These are phyloP conservation scores for Quercus rubra DNA, from an alignment of 306 rosid species.

Conservation along the genomic window DNA sequence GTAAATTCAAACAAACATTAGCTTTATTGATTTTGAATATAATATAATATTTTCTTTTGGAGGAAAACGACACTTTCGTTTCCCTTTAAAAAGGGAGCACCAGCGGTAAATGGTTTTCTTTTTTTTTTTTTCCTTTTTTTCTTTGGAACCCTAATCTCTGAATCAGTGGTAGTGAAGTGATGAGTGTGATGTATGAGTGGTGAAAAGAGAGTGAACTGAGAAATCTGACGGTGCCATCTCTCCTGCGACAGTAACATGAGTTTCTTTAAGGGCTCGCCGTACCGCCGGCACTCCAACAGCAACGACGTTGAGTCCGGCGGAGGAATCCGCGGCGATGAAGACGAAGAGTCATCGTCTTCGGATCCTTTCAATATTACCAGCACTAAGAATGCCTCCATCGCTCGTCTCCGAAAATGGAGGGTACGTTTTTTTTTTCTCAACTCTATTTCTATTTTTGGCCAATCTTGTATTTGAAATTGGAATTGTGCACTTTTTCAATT, in stretches of 20 bases:
- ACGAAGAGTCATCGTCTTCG: constrained; percentile 27
- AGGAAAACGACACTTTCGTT: no score
- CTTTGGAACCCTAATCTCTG: no score
- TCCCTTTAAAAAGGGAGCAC: no score
- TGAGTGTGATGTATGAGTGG: background rate
- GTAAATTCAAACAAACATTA: no score
- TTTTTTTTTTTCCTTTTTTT: no score
- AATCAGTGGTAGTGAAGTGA: no score
- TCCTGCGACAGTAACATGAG: constrained; percentile 88
- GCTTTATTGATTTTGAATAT: no score
- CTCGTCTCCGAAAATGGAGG: constrained; percentile 92
- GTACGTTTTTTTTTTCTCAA: constrained; percentile 27
- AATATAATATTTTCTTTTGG: no score
- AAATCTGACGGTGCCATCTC: constrained; percentile 72
- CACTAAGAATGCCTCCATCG: constrained; percentile 73
- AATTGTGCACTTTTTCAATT: background rate
- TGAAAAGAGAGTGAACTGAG: background rate
- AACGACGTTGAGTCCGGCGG: constrained; percentile 63
- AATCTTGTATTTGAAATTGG: background rate
- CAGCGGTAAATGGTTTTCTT: fast-evolving
- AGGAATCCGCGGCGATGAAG: constrained; percentile 21
- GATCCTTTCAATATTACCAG: constrained; percentile 64
- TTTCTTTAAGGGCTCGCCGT: constrained; percentile 40
- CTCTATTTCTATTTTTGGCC: background rate
- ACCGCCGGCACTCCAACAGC: background rate